phyloP scores from a whole-genome alignment of 345 rosid genomes.

The Pugionium dolabratum region DNA sequence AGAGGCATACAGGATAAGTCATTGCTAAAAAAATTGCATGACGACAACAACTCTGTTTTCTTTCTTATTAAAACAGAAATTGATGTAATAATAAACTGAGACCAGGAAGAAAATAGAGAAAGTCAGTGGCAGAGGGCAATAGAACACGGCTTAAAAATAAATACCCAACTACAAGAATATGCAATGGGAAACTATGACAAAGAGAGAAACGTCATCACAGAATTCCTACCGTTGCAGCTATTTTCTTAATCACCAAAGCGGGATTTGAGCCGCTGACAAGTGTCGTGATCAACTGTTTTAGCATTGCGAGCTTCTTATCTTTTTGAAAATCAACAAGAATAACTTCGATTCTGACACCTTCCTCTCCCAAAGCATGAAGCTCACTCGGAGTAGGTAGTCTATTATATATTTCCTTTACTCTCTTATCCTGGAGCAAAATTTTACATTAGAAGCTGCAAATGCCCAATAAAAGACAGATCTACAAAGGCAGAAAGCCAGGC shows the following conservation, averaged over 20 bases:
- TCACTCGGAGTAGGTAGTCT: conserved; percentile 76
- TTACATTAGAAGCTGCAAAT: conserved; percentile 23
- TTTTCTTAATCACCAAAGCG: conserved; percentile 84
- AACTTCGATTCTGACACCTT: conserved; percentile 69
- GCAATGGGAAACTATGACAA: conserved; percentile 7
- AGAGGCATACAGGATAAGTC: conserved; percentile 5
- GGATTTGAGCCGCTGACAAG: conserved; percentile 85
- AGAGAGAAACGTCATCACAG: conserved; percentile 21
- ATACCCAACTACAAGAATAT: conserved; percentile 2
- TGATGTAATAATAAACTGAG: not conserved
- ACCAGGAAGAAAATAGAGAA: not conserved
- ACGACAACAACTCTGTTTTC: conserved; percentile 1
- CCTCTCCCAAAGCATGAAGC: conserved; percentile 77
- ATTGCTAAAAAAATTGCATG: conserved; percentile 6
- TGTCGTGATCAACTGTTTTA: conserved; percentile 75
- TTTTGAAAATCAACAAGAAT: conserved; percentile 86
- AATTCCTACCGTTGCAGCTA: conserved; percentile 80
- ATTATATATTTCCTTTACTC: conserved; percentile 74
- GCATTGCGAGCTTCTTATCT: conserved; percentile 89
- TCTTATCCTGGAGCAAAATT: conserved; percentile 65
- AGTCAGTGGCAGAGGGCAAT: conserved; percentile 2
- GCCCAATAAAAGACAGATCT: conserved; percentile 9
- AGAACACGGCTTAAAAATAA: conserved; percentile 8
- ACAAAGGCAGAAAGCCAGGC: not conserved
- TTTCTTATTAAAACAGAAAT: not conserved